These are phyloP conservation scores for Striga hermonthica DNA, from an alignment of 305 asterid species.

Conservation along the genomic window DNA sequence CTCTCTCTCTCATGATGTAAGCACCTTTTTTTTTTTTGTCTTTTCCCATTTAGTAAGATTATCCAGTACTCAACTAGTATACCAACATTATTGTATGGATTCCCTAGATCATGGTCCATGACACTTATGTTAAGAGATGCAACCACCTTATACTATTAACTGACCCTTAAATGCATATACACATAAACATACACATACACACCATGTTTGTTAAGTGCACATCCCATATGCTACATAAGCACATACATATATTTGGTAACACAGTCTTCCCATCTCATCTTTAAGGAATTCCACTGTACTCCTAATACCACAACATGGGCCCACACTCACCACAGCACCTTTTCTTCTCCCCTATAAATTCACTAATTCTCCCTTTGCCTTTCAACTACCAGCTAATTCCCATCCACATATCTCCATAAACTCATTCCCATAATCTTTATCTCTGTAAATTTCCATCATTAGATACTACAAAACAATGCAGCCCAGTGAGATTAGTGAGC, in stretches of 20 bases:
- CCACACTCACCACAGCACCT: constrained; percentile 26
- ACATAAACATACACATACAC: constrained; percentile 21
- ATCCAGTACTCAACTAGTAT: constrained; percentile 35
- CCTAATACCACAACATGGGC: constrained; percentile 37
- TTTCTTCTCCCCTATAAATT: constrained; percentile 57
- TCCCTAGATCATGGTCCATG: constrained; percentile 31
- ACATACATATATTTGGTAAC: constrained; percentile 40
- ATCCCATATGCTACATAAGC: constrained; percentile 27
- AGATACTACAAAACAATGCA: constrained; percentile 49
- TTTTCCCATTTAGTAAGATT: constrained; percentile 27
- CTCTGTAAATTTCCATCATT: constrained; percentile 20
- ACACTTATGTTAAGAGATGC: constrained; percentile 30
- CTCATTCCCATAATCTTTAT: constrained; percentile 30
- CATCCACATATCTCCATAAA: constrained; percentile 33
- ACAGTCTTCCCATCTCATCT: constrained; percentile 39
- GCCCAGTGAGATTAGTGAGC: constrained; percentile 53
- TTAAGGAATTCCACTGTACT: constrained; percentile 48
- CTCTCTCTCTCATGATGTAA: constrained; percentile 27
- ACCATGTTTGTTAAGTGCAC: constrained; percentile 27
- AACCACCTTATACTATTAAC: constrained; percentile 26
- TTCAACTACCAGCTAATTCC: constrained; percentile 21
- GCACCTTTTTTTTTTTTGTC: constrained; percentile 24
- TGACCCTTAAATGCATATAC: constrained; percentile 30
- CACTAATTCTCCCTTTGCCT: constrained; percentile 2
- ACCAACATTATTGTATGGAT: constrained; percentile 13